Evolutionary conservation across 1,284 basidiomycete species (phyloP).

Genomic region (Volvariella volvacea): DNA sequence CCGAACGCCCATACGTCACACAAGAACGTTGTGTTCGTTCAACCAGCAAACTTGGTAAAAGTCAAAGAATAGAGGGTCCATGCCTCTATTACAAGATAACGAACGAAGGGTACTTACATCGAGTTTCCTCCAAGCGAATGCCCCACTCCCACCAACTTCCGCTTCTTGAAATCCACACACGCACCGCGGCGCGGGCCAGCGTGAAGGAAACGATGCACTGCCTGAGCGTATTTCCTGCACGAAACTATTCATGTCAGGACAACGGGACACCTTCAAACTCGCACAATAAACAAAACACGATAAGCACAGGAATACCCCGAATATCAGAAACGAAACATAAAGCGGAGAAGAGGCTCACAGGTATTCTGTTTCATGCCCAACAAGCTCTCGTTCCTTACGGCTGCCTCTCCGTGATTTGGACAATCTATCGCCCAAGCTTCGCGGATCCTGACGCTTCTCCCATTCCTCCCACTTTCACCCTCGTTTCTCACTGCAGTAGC

Average conservation of each 20-base stretch:
- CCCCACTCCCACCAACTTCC: conserved; percentile 50
- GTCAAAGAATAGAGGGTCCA: background rate
- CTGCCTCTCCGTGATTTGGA: conserved; percentile 35
- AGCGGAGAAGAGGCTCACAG: background rate
- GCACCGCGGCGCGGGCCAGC: conserved; percentile 28
- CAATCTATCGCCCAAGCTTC: conserved; percentile 35
- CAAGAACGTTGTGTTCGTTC: too few species aligned
- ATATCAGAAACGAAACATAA: background rate
- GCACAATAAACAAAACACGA: background rate
- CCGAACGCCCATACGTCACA: too few species aligned
- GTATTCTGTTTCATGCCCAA: conserved; percentile 1
- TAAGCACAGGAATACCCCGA: background rate
- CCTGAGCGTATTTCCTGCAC: conserved; percentile 52
- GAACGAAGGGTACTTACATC: conserved; percentile 33
- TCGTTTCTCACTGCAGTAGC: background rate
- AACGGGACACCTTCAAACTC: background rate
- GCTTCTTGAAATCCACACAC: conserved; percentile 34
- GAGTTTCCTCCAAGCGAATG: conserved; percentile 59
- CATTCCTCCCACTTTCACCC: conserved; percentile 9
- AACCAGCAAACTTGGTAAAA: background rate
- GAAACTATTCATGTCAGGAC: conserved; percentile 32
- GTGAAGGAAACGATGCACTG: conserved; percentile 45
- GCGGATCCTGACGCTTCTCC: conserved; percentile 22
- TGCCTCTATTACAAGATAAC: conserved; percentile 1
- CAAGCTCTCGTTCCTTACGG: conserved; percentile 21